Evolutionary conservation across 2,329 filamentous ascomycete species (phyloP).

Genomic region (Stemphylium vesicarium): DNA sequence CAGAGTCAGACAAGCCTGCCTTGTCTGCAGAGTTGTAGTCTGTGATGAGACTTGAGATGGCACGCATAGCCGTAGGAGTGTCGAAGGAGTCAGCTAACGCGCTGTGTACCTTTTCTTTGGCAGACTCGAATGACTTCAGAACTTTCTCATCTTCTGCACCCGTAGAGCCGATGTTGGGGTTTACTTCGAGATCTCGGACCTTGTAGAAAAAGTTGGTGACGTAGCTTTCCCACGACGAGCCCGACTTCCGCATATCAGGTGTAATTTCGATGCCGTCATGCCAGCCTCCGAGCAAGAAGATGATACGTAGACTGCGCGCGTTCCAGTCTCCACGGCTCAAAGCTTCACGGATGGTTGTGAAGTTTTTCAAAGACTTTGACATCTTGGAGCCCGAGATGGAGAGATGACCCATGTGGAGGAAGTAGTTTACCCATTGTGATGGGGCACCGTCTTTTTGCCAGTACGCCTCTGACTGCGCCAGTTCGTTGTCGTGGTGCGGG

Average conservation of each 20-base stretch:
- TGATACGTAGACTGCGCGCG: slow-evolving; percentile 77
- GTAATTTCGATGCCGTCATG: slow-evolving; percentile 92
- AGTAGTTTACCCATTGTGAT: slow-evolving; percentile 90
- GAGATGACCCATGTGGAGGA: slow-evolving; percentile 92
- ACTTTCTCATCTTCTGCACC: slow-evolving; percentile 53
- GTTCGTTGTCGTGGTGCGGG: slow-evolving; percentile 81
- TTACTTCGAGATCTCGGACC: slow-evolving; percentile 56
- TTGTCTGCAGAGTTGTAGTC: slow-evolving; percentile 68
- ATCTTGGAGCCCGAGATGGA: slow-evolving; percentile 92
- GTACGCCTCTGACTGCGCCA: slow-evolving; percentile 90
- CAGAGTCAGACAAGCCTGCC: slow-evolving; percentile 52
- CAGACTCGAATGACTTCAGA: slow-evolving; percentile 56
- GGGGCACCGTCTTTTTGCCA: slow-evolving; percentile 57
- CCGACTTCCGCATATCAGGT: slow-evolving; percentile 76
- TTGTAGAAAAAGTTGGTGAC: slow-evolving; percentile 74
- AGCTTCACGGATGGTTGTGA: slow-evolving; percentile 89
- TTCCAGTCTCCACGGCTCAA: slow-evolving; percentile 74
- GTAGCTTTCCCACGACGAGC: slow-evolving; percentile 79
- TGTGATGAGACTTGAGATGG: slow-evolving; percentile 79
- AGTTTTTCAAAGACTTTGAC: slow-evolving; percentile 96
- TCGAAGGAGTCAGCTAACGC: slow-evolving; percentile 87
- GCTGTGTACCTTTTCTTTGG: slow-evolving; percentile 64
- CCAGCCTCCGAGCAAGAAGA: slow-evolving; percentile 89
- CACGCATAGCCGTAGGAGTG: slow-evolving; percentile 77
- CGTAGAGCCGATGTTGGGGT: slow-evolving; percentile 40